Evolutionary conservation across 768 basidiomycete species (phyloP), one percentile per base, ranked within the genome.

Genomic region (Neoboletus brunneissimus): DNA sequence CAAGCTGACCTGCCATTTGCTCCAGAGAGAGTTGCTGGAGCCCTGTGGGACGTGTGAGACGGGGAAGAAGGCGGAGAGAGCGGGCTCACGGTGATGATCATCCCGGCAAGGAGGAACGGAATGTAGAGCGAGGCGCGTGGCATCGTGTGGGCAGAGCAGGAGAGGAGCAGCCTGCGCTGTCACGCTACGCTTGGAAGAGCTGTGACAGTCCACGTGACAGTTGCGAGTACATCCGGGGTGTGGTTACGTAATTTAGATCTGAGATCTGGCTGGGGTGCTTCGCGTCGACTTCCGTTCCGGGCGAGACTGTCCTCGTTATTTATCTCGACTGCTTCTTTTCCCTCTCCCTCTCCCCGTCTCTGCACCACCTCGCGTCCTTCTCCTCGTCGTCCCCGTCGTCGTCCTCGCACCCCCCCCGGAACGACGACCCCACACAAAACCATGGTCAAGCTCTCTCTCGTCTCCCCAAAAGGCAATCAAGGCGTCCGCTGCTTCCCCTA

Each of bases 71-170:
- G 9, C 9, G 16, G 1, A 25, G 1, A 8, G 1, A 4, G 10
- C 1, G 11, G 15, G 71, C 78, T 23, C 56, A 89, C 91, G 18
- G 91, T 96, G 56, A 94, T 73, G 67, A 98, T 89, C 95, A 97
- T 97, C 47, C 95, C 94, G 53, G 78, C 85, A 18, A 98, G 85
- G 69, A 98, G 88, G 66, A 89, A 66, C 32, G 90, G 89, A 52
- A 92, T 76, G 70, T 80, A 90, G 59, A 85, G 67, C 23, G 83
- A 80, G 63, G 82, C 76, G 49, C 43, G 67, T 22, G 88, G 80
- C 90, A 91, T 92, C n/a, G n/a, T 48, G 66, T 29, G 27, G 7
- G 27, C 27, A 27, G 8, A 35, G 20, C 5, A n/a, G 18, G 27
- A 16, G 62, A 44, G 61, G 43, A 27, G 8, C 37, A 38, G 10